Percentiles rank a stretch among this genome's conserved stretches.
These are phyloP conservation scores for Sporothrix variecibatus DNA, from an alignment of 2,329 filamentous ascomycete genomes.

Conservation along the genomic window DNA sequence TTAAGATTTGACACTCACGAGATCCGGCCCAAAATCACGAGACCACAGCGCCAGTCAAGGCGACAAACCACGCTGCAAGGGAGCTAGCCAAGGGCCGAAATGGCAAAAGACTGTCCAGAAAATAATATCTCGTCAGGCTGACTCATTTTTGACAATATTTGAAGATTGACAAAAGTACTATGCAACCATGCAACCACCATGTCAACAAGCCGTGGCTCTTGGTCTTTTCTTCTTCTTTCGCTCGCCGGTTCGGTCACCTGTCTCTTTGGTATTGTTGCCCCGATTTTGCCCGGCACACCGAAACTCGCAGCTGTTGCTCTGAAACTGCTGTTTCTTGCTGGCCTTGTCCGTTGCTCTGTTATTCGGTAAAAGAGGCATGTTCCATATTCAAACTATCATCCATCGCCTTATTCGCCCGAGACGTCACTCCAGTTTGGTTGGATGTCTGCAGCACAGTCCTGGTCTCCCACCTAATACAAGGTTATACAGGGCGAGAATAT, in stretches of 20 bases:
- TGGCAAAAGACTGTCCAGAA: neutral
- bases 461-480: neutral
- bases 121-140: neutral
- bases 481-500: neutral
- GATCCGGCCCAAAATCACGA: conserved; percentile 20
- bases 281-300: conserved; percentile 3
- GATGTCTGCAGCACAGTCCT: neutral
- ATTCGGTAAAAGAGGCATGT: neutral
- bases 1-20: neutral
- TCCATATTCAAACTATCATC: neutral
- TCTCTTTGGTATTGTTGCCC: neutral
- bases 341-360: neutral
- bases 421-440: neutral
- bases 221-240: neutral
- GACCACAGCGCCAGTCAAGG: neutral
- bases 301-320: neutral
- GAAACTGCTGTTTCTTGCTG: neutral
- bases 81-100: neutral
- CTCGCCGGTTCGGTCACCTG: neutral
- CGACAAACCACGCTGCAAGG: neutral
- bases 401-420: neutral
- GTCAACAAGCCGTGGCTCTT: neutral
- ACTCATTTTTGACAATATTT: conserved; percentile 3
- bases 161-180: neutral
- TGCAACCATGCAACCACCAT: neutral